Evolutionary conservation across 2,329 filamentous ascomycete species (phyloP).

Genomic region (Byssochlamys sp.): DNA sequence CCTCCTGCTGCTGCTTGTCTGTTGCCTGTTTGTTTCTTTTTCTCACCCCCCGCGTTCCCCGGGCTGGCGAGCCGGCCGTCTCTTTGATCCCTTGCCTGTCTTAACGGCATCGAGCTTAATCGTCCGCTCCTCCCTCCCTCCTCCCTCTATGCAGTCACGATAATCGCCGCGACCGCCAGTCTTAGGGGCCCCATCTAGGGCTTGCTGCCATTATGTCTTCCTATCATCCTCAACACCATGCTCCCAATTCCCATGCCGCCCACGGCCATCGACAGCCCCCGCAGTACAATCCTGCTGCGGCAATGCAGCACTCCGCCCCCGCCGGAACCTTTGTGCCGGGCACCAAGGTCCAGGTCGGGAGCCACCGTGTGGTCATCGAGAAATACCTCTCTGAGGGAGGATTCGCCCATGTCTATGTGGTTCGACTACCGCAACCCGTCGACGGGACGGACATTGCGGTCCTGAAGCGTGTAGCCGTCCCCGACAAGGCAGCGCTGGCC

Average conservation of each 20-base stretch:
- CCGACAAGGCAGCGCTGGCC: conserved; percentile 85
- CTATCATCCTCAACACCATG: conserved; percentile 18
- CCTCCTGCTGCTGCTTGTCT: background rate
- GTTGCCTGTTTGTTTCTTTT: background rate
- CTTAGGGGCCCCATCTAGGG: conserved; percentile 19
- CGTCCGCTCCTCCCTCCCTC: conserved; percentile 3
- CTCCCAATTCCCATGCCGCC: conserved; percentile 20
- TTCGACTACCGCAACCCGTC: conserved; percentile 68
- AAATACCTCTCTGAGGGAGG: conserved; percentile 97
- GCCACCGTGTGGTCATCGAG: conserved; percentile 85
- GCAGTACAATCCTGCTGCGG: conserved; percentile 27
- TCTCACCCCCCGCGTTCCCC: background rate
- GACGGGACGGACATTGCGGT: conserved; percentile 74
- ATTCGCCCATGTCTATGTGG: conserved; percentile 96
- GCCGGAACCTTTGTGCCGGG: conserved; percentile 82
- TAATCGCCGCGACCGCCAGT: conserved; percentile 8
- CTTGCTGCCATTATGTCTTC: conserved; percentile 22
- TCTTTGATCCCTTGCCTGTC: background rate
- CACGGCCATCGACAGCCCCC: conserved; percentile 19
- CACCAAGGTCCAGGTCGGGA: conserved; percentile 92
- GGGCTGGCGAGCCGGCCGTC: background rate
- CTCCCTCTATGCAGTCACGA: conserved; percentile 16
- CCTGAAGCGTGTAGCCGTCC: conserved; percentile 88
- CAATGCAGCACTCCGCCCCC: conserved; percentile 31
- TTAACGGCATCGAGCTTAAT: background rate